Evolutionary conservation across 768 basidiomycete genomes (phyloP), one percentile per base, ranked within the genome.

Genomic region (Gelatoporia subvermispora): DNA sequence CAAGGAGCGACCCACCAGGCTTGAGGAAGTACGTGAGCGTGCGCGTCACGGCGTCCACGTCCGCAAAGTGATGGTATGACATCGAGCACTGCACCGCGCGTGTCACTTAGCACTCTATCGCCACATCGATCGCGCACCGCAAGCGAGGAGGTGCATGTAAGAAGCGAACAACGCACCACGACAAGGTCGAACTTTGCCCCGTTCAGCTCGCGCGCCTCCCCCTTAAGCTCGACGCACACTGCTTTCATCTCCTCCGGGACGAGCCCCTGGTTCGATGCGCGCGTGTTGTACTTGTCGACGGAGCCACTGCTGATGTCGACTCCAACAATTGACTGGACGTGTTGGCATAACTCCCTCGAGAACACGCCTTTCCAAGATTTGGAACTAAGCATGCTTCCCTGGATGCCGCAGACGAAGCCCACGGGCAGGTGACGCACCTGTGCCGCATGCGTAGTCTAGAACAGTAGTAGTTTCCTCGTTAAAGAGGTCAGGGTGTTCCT

Each of bases 361-460:
- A 88, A 64, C 17, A 81, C 65, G 13, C 88, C 88, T 89, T 37
- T 2, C n/a, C 25, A 8, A 4, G 22, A 7, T 37, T 3, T 34
- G 10, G 28, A 20, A 41, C n/a, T n/a, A 7, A 39, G 20, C 17
- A 13, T 8, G 10, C 37, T n/a, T 20, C 16, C 16, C 8, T 18
- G 8, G 3, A 21, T 11, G n/a, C 44, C 13, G 22, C 18, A 2
- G 8, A 35, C 22, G n/a, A 11, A 20, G 2, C 18, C 11, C 7
- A 18, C 31, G 17, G 28, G 2, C 24, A 43, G 15, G 34, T 20
- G 3, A 57, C 67, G 21, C 49, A 82, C 84, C 87, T 52, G 78
- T 77, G 10, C 86, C 85, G 59, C 87, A 89, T 2, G 87, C 86
- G 58, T 77, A 89, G 56, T 89, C 87, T 72, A 90, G 69, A 16